A percentile compares a stretch with the other conserved stretches of the same genome.
Conservation (phyloP, 2,329 filamentous ascomycete species). For the Penicillium sp. region DNA sequence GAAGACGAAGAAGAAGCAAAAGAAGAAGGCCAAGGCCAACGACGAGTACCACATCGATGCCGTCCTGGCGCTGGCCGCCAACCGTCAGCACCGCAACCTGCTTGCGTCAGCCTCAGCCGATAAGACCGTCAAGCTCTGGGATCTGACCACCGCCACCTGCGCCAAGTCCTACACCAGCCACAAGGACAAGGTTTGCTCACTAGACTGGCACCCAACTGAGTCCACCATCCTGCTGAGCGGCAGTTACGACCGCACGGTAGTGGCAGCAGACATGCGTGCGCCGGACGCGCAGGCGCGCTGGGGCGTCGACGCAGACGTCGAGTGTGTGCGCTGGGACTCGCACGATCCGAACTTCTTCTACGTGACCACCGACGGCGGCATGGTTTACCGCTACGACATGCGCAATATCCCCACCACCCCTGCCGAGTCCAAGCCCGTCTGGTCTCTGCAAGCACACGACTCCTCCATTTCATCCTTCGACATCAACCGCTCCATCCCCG, state of each 20-base stretch:
- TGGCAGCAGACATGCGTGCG: slow-evolving; percentile 94
- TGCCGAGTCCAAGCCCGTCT: slow-evolving; percentile 75
- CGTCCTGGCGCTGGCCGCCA: slow-evolving; percentile 84
- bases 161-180: slow-evolving; percentile 95
- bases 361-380: slow-evolving; percentile 86
- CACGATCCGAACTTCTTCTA: slow-evolving; percentile 93
- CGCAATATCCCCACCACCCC: slow-evolving; percentile 72
- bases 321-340: slow-evolving; percentile 88
- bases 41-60: slow-evolving; percentile 92
- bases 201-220: slow-evolving; percentile 88
- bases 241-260: slow-evolving; percentile 90
- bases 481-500: slow-evolving; percentile 83
- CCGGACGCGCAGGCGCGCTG: slow-evolving; percentile 81
- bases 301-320: slow-evolving; percentile 94
- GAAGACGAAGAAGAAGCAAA: slow-evolving; percentile 68
- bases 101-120: slow-evolving; percentile 94
- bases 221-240: slow-evolving; percentile 87
- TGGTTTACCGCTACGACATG: slow-evolving; percentile 88
- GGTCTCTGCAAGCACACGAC: slow-evolving; percentile 95
- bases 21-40: slow-evolving; percentile 86
- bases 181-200: slow-evolving; percentile 94
- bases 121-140: slow-evolving; percentile 97
- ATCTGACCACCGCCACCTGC: slow-evolving; percentile 85
- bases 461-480: slow-evolving; percentile 89
- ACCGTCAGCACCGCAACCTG: slow-evolving; percentile 89